Base-by-base conservation (phyloP, 139 green algal genomes). In the Coccomyxa sp. region DNA sequence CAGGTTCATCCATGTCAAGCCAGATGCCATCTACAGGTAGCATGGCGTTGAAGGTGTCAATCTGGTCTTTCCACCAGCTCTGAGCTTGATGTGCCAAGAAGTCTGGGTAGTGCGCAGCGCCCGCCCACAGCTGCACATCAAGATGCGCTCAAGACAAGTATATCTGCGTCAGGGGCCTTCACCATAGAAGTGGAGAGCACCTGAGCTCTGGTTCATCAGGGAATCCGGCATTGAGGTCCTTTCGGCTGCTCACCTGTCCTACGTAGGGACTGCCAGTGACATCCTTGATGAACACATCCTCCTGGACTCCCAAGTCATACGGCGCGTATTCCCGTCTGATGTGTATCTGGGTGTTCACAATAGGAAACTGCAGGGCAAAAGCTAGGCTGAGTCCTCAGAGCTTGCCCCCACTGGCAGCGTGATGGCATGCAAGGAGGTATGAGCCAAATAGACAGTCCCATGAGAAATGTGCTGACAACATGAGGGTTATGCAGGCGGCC, bases 1-100 rank as follows among this genome's bases (percentile, higher is more conserved):
- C 89, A 8, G 82, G 73, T 73, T 96, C 92, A 55, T 96, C 90
- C 92, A 96, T 96, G 86, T 96, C 92, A 2, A 95, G 87, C 91
- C 55, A 73, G 10, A 71, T 7, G 44, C 73, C 91, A 37, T 92
- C 86, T 76, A 85, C 95, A 22, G 85, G 74, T 39, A 87, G 50
- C 68, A 84, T 22, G 22, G 70, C 44, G 39, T 88, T 75, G 27
- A 79, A 79, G 35, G 72, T 71, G 6, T 69, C 33, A 6, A 84
- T 55, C 50, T 84, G 54, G 38, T 58, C 9, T 0, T 35, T 36
- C 82, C 86, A 94, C 44, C 83, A 84, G 33, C 68, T 70, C 55
- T 39, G 38, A 22, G 75, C 40, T 6, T 27, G 34, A 16, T 83
- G 83, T 39, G 86, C 50, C 35, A 88, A 31, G 70, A 92, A 95